Conservation (phyloP, 306 rosid genomes). For the Cucurbita argyrosperma region DNA sequence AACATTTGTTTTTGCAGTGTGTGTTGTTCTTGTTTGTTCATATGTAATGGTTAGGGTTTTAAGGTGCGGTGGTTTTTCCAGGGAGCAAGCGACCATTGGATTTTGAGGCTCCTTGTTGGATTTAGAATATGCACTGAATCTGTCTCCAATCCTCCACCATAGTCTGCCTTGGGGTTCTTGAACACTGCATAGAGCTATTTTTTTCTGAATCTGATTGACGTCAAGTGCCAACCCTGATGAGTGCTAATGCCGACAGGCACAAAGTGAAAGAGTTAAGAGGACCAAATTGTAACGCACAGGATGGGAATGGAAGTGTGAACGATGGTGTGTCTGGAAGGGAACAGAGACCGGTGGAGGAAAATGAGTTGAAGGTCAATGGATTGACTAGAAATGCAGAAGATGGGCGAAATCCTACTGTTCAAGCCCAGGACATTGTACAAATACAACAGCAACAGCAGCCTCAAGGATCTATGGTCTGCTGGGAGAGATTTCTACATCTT, state of each 20-base stretch:
- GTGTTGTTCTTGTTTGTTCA: neutral
- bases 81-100: neutral
- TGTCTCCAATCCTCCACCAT: neutral
- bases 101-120: neutral
- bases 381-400: conserved; percentile 26
- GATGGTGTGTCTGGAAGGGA: conserved; percentile 23
- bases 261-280: conserved; percentile 33
- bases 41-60: neutral
- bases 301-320: conserved; percentile 21
- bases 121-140: conserved; percentile 1
- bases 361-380: conserved; percentile 36
- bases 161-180: neutral
- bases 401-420: conserved; percentile 24
- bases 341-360: conserved; percentile 14
- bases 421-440: conserved; percentile 27
- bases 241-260: conserved; percentile 24
- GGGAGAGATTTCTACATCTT: conserved; percentile 83
- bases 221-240: conserved; percentile 36
- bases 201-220: conserved; percentile 22
- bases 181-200: neutral
- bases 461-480: conserved; percentile 61
- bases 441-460: conserved; percentile 34
- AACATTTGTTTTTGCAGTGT: neutral
- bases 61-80: neutral
- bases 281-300: conserved; percentile 18